A percentile compares a stretch with the other conserved stretches of the same genome.
phyloP scores from a whole-genome alignment of 2,329 filamentous ascomycete species.

The Trematosphaeria pertusa region DNA sequence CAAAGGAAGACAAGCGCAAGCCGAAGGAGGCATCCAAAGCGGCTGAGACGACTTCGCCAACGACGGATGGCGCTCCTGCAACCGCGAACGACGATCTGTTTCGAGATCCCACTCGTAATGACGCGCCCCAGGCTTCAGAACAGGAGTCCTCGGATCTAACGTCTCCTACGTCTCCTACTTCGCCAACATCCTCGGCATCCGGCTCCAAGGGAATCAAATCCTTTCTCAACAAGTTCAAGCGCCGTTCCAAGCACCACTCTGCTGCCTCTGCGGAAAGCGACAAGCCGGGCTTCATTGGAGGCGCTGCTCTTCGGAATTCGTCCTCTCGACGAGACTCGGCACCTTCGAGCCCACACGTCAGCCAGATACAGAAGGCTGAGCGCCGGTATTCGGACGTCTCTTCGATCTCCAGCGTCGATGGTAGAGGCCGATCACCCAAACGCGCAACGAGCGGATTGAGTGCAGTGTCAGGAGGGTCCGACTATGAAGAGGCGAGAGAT shows the following conservation, averaged over 20 bases:
- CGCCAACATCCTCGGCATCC: conserved; percentile 30
- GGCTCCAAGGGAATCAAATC: conserved; percentile 45
- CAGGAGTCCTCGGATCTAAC: conserved; percentile 16
- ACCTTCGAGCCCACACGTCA: conserved; percentile 16
- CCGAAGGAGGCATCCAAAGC: conserved; percentile 44
- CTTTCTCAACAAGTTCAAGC: conserved; percentile 48
- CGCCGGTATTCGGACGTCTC: conserved; percentile 41
- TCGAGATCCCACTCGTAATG: conserved; percentile 19
- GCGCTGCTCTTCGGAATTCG: conserved; percentile 45
- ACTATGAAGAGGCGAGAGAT: conserved; percentile 62
- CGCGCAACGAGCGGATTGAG: conserved; percentile 37
- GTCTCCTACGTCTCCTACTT: conserved; percentile 27
- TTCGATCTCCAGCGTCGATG: conserved; percentile 36
- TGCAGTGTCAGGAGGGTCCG: conserved; percentile 49
- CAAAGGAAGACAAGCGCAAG: conserved; percentile 63
- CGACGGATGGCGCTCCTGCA: conserved; percentile 7
- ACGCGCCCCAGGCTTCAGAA: conserved; percentile 9
- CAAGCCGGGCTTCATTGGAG: conserved; percentile 53
- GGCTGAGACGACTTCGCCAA: conserved; percentile 10
- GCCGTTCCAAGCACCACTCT: conserved; percentile 45
- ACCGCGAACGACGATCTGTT: conserved; percentile 29
- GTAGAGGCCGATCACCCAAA: conserved; percentile 31
- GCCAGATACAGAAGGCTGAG: conserved; percentile 9
- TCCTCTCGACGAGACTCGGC: conserved; percentile 13
- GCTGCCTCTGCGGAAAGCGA: conserved; percentile 25